phyloP scores from a whole-genome alignment of 495 filamentous ascomycete species.

The Aspergillus diversus region DNA sequence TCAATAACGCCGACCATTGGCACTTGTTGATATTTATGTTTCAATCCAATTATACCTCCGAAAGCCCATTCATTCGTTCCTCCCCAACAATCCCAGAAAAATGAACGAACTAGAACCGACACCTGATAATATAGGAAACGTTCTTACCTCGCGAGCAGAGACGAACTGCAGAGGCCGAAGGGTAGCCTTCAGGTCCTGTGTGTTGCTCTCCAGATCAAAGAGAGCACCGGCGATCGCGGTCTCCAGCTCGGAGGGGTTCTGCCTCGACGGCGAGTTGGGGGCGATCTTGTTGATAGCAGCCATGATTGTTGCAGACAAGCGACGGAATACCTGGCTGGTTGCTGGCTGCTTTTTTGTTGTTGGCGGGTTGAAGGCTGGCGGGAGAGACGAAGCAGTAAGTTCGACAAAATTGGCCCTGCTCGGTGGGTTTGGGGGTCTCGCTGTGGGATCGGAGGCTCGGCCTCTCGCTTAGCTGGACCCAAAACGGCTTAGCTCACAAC shows the following conservation, averaged over 20 bases:
- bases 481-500: conserved; percentile 28
- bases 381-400: conserved; percentile 16
- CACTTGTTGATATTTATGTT: no score
- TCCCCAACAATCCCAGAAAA: no score
- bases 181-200: conserved; percentile 88
- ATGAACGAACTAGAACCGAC: neutral
- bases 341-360: conserved; percentile 37
- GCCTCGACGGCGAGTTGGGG: conserved; percentile 89
- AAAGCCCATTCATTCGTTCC: no score
- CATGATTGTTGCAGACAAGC: conserved; percentile 40
- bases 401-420: conserved; percentile 18
- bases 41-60: no score
- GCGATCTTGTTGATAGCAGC: conserved; percentile 97
- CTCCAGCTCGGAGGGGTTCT: conserved; percentile 94
- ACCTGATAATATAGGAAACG: conserved; percentile 18
- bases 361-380: conserved; percentile 33
- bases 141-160: conserved; percentile 96
- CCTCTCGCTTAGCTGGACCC: conserved; percentile 47
- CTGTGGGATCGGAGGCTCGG: conserved; percentile 45
- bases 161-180: conserved; percentile 96
- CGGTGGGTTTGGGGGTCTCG: conserved; percentile 19
- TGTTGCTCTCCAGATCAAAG: conserved; percentile 97
- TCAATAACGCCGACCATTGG: neutral
- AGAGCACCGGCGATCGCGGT: conserved; percentile 90
- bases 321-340: conserved; percentile 44